Conservation (phyloP, 306 rosid genomes). For the Alnus rubra region DNA sequence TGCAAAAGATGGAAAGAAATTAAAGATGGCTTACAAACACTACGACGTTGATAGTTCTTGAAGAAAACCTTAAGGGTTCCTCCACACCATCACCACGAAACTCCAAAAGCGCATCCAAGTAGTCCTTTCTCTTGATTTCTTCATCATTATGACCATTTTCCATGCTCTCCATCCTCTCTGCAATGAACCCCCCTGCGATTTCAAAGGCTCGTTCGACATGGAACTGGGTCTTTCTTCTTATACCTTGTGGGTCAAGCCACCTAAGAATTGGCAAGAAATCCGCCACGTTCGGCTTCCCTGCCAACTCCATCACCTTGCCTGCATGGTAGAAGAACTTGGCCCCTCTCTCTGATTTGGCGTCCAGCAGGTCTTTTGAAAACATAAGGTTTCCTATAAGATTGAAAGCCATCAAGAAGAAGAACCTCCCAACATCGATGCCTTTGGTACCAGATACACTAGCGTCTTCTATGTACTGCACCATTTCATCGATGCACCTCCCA, state of each 20-base stretch:
- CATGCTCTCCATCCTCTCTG: conserved; percentile 51
- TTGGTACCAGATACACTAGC: conserved; percentile 18
- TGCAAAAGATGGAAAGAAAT: not conserved
- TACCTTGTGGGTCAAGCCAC: conserved; percentile 77
- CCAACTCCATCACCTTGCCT: conserved; percentile 68
- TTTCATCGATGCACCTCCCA: conserved; percentile 49
- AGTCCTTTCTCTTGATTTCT: conserved; percentile 46
- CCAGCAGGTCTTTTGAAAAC: conserved; percentile 76
- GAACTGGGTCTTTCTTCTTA: conserved; percentile 64
- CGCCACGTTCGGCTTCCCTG: conserved; percentile 80
- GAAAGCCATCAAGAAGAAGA: conserved; percentile 69
- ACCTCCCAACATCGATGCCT: conserved; percentile 59
- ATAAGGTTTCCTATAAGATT: conserved; percentile 83
- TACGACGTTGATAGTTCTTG: conserved; percentile 60
- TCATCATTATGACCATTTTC: not conserved
- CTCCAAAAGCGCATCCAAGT: conserved; percentile 65
- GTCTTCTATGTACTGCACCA: conserved; percentile 47
- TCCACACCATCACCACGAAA: conserved; percentile 54
- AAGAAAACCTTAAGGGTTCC: conserved; percentile 40
- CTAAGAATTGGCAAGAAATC: conserved; percentile 62
- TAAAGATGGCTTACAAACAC: conserved; percentile 43
- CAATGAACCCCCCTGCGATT: conserved; percentile 66
- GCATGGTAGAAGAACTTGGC: conserved; percentile 59
- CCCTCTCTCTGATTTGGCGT: conserved; percentile 62
- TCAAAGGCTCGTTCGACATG: conserved; percentile 72